Percentiles rank a stretch among this genome's conserved stretches.
These are phyloP conservation scores for Mycena alexandri DNA, from an alignment of 768 basidiomycete species.

Conservation along the genomic window DNA sequence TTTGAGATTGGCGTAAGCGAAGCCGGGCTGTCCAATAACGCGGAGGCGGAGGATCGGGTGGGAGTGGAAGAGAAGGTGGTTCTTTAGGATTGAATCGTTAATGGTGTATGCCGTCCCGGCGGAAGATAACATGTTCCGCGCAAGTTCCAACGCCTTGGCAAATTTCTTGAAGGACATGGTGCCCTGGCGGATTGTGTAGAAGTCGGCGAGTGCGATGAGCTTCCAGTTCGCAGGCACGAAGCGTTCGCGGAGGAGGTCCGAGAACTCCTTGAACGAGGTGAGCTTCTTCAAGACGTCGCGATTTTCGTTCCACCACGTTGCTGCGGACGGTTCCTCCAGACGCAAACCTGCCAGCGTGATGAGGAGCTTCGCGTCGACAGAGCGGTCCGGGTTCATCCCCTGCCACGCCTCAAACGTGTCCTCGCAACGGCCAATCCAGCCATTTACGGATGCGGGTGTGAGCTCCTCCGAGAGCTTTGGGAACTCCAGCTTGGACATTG, in stretches of 20 bases:
- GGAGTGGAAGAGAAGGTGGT: no score
- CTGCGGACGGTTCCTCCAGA: background rate
- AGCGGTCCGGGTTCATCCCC: no score
- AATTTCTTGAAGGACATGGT: background rate
- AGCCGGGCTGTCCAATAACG: background rate
- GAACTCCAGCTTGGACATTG: constrained; percentile 16
- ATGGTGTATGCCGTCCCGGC: no score
- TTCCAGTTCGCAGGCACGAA: constrained; percentile 7
- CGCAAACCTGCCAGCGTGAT: constrained; percentile 12
- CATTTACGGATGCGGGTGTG: background rate
- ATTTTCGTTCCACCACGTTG: constrained; percentile 15
- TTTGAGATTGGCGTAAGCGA: background rate
- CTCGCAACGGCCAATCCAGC: no score
- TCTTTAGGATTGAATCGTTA: no score
- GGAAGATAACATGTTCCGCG: background rate
- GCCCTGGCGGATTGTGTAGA: constrained; percentile 4
- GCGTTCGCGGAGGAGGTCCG: background rate
- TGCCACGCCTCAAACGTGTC: no score
- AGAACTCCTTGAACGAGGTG: background rate
- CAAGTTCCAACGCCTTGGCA: background rate
- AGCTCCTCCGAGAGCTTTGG: background rate
- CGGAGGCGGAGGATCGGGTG: constrained; percentile 9
- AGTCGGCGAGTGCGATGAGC: no score
- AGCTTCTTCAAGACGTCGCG: background rate
- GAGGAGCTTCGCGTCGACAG: no score